Evolutionary conservation across 306 rosid species (phyloP), one percentile per base, ranked within the genome.

Genomic region (Begonia masoniana): DNA sequence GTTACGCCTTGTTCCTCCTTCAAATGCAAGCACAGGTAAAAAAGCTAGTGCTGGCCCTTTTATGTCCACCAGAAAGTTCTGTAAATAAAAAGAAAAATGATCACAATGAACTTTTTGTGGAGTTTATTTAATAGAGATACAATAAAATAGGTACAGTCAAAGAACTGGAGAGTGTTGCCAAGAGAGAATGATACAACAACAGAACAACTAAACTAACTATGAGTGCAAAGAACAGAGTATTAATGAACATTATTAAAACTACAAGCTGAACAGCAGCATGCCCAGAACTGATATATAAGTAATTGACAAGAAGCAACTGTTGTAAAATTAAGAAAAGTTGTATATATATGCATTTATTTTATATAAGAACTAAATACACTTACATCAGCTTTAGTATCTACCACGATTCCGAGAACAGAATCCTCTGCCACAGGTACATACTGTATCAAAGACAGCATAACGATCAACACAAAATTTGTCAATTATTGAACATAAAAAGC

Each of bases 1-100:
- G 80, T 91, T 91, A 71, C 96, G 78, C 75, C 97, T 78, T 10
- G 97, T 91, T 73, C 96, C 97, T 71, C 97, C 97, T 83, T 91
- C 97, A 53, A 91, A 91, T 51, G 97, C 95, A 69, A 85, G 97
- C 69, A 91, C 97, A 0, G 96, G 97, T 60, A 91, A 69, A 79
- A 65, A 71, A 31, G 88, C 96, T 69, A 91, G n/a, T 35, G 75
- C 41, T 50, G 92, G 97, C 53, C 96, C 96, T 66, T 83, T 86
- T 47, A 91, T 83, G 76, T 91, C 97, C 67, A 91, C 92, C 47
- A 79, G 81, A 79, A 91, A 91, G 67, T 81, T 91, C 94, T 91
- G 78, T 61, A 63, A 53, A 65, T 19, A 36, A 43, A 43, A 42
- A 62, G 55, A 52, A 54, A 21, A 21, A 55, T 4, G 6, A 46